These are phyloP conservation scores for Telfairia occidentalis DNA, from an alignment of 331 rosid genomes.

Conservation along the genomic window DNA sequence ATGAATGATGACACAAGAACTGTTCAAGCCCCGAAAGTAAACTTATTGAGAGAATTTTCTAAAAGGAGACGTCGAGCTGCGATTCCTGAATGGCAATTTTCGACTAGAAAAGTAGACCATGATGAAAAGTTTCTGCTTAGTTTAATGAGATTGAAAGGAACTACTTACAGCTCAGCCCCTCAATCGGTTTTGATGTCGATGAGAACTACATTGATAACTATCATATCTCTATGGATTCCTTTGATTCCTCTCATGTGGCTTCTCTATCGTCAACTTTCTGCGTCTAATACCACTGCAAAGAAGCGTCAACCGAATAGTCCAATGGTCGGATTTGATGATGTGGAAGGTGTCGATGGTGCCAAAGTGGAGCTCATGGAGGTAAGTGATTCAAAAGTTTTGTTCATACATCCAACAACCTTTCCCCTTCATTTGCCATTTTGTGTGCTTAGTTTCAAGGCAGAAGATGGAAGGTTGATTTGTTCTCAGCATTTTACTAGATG, in stretches of 20 bases:
- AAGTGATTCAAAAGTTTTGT: slow-evolving; percentile 5
- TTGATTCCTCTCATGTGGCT: slow-evolving; percentile 95
- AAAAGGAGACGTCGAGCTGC: slow-evolving; percentile 26
- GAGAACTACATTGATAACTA: slow-evolving; percentile 69
- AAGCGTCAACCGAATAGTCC: slow-evolving; percentile 53
- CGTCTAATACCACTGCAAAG: slow-evolving; percentile 76
- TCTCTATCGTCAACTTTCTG: slow-evolving; percentile 83
- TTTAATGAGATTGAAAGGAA: slow-evolving; percentile 79
- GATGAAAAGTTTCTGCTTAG: slow-evolving; percentile 73
- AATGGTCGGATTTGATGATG: slow-evolving; percentile 80
- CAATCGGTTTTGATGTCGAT: slow-evolving; percentile 59
- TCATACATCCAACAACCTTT: neutral
- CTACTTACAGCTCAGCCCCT: slow-evolving; percentile 78
- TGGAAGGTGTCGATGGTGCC: slow-evolving; percentile 89
- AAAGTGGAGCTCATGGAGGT: slow-evolving; percentile 97
- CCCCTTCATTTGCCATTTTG: neutral
- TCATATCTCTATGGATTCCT: slow-evolving; percentile 82
- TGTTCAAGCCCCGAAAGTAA: slow-evolving; percentile 20
- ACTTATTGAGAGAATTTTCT: slow-evolving; percentile 28
- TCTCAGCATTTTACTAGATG: too few relatives aligned
- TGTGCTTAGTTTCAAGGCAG: neutral
- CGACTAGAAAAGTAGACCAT: slow-evolving; percentile 73
- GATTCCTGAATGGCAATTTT: slow-evolving; percentile 63
- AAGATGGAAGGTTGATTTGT: neutral
- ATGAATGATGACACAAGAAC: slow-evolving; percentile 27